Conservation (phyloP, 1,139 yeast species). For the Geotrichum australiense region DNA sequence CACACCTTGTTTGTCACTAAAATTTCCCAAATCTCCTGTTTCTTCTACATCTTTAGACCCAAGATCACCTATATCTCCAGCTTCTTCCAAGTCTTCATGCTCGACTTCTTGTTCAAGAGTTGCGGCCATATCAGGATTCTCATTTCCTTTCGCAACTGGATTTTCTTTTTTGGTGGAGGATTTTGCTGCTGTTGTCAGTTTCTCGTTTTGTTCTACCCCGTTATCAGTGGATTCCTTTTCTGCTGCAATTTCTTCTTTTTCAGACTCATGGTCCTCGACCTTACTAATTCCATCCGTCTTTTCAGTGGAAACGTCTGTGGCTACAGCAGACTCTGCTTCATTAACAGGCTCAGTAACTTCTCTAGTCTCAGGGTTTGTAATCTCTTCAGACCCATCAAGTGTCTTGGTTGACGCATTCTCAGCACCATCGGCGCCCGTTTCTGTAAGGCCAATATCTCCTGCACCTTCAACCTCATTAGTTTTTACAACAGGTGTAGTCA, state of each 20-base stretch:
- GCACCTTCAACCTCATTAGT: no score
- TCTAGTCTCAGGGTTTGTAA: not conserved
- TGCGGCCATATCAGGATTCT: not conserved
- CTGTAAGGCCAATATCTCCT: no score
- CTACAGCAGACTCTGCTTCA: slow-evolving; percentile 4
- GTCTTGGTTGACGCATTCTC: no score
- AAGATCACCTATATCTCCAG: slow-evolving; percentile 10
- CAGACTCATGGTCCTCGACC: not conserved
- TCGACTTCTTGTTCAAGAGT: slow-evolving; percentile 7
- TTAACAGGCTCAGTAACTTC: not conserved
- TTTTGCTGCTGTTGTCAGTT: not conserved
- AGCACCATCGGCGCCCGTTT: not conserved
- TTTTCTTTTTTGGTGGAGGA: not conserved
- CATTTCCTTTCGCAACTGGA: not conserved
- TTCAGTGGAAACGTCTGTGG: not conserved
- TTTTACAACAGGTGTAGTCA: no score
- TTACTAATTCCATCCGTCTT: not conserved
- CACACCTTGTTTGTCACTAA: not conserved
- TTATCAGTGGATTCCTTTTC: not conserved
- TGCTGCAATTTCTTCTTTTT: not conserved
- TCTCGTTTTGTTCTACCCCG: not conserved
- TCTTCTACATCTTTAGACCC: not conserved
- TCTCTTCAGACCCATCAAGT: not conserved
- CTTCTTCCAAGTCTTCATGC: slow-evolving; percentile 23
- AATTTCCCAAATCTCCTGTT: not conserved